Base-by-base conservation (phyloP, 495 filamentous ascomycete species). In the Penicillium salamii region DNA sequence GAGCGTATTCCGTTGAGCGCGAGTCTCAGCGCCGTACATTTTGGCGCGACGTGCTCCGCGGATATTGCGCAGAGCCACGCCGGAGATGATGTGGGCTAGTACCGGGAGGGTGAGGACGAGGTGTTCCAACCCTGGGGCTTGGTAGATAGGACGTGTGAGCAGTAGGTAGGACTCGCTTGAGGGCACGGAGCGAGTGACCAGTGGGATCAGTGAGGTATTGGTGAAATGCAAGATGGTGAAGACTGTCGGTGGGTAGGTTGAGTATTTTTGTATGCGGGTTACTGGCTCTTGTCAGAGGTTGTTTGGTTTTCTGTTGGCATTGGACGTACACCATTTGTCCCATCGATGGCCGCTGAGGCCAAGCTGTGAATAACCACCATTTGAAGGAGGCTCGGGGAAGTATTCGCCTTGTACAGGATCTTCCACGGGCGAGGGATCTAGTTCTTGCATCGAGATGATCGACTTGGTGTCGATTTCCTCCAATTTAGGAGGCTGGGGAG, bases 391-490 rank as follows among this genome's bases (percentile, higher is more conserved):
- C 7, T 29, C 8, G 4, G 77, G 72, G 37, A 84, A 74, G 44
- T 85, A 85, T 50, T 78, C 78, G 31, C 86, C 81, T 50, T 79
- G 75, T 18, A 75, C 67, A 8, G 77, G 78, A 29, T 83, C 81
- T 11, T 91, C 86, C 23, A 95, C 86, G 1, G 91, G 91, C 8
- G 83, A 81, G 8, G 91, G 91, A 35, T 95, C 91, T 21, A 96
- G 71, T 49, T 91, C 81, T 43, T 86, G 77, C 55, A 96, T 80
- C 21, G 85, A 88, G 28, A 82, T 65, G 33, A 83, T 67, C 4
- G 84, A 73, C 42, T 59, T 67, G 32, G 66, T 65, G 24, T 77
- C 71, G 32, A 66, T 58, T 32, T 67, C 62, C 28, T 65, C 54
- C 23, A 54, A 55, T 49, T 64, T 65, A 23, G 42, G 14, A 32